Evolutionary conservation across 2,329 filamentous ascomycete species (phyloP), one percentile per base, ranked within the genome.

Genomic region (Microdochium nivale): DNA sequence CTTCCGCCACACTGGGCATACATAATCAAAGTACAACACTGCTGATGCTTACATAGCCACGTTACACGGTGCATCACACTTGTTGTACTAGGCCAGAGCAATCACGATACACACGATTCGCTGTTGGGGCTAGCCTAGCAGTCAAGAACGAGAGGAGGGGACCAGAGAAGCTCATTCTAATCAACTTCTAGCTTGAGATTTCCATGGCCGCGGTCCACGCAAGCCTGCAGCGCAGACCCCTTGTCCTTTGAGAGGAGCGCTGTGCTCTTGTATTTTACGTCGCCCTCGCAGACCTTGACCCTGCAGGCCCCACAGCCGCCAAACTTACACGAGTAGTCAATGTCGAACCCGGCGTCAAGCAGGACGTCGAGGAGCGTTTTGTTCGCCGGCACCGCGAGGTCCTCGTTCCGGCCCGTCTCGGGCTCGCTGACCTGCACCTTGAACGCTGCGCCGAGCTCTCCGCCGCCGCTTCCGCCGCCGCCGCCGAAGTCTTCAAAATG

Each of bases 271-370:
- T 74, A 70, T 40, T 67, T 63, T 13, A 73, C 61, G 27, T 62
- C 57, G 9, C 71, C 71, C 2, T 50, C 52, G 52, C 65, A 67
- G 23, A 72, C 60, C 30, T 63, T 64, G 1, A 74, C 67, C 47
- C 59, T 64, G 56, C 71, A 74, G 8, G 68, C 69, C 9, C 70
- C 71, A 52, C 71, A 75, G 47, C 71, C 72, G 0, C 71, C 71
- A 8, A 65, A 64, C 58, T 73, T 70, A 47, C 72, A 74, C 16
- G 66, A 70, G 46, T 62, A 68, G 56, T 69, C 67, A 7, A 74
- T 61, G 21, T 69, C 69, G 23, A 58, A 57, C 25, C 47, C 47
- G n/a, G 27, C 47, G n/a, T 35, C 47, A 5, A 23, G 25, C 19
- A 49, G 27, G 25, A 49, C 47, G 23, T 49, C 47, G 47, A 49